Conservation (phyloP, 768 basidiomycete genomes). For the Boletus sensibilis region DNA sequence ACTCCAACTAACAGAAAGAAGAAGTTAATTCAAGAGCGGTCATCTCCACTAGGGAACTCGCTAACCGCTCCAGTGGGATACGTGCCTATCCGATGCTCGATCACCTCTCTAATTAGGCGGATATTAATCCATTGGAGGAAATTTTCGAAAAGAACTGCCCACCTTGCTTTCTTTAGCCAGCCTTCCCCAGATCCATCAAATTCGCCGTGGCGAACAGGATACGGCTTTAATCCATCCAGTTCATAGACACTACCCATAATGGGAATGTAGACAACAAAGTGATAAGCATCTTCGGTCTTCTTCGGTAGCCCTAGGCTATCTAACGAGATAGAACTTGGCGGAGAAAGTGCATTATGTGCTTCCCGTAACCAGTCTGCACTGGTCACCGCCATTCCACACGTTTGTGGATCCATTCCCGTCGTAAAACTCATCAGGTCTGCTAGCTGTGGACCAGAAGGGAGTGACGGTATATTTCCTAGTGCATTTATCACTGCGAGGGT, state of each 20-base stretch:
- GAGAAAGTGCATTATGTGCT: conserved; percentile 91
- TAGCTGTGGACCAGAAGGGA: conserved; percentile 65
- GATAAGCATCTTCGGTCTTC: conserved; percentile 83
- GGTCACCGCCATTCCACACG: conserved; percentile 75
- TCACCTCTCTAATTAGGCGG: conserved; percentile 58
- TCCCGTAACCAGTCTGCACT: conserved; percentile 78
- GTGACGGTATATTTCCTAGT: conserved; percentile 72
- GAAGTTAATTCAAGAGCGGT: conserved; percentile 7
- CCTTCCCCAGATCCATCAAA: conserved; percentile 69
- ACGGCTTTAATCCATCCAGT: conserved; percentile 83
- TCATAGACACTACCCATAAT: conserved; percentile 84
- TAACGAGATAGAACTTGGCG: conserved; percentile 83
- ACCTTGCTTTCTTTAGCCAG: conserved; percentile 84
- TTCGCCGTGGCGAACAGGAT: conserved; percentile 78
- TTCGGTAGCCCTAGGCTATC: conserved; percentile 76
- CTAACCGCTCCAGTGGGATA: conserved; percentile 87
- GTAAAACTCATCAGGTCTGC: conserved; percentile 75
- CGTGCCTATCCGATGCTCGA: conserved; percentile 85
- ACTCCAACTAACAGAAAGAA: conserved; percentile 63
- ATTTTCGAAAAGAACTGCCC: conserved; percentile 12
- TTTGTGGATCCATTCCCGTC: conserved; percentile 83
- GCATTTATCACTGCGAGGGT: conserved; percentile 94
- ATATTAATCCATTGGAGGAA: conserved; percentile 19
- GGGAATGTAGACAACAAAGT: conserved; percentile 94
- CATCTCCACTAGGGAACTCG: conserved; percentile 13